A percentile compares a stretch with the other conserved stretches of the same genome.
Evolutionary conservation across 768 basidiomycete genomes (phyloP).

Genomic region (Neoboletus brunneissimus): DNA sequence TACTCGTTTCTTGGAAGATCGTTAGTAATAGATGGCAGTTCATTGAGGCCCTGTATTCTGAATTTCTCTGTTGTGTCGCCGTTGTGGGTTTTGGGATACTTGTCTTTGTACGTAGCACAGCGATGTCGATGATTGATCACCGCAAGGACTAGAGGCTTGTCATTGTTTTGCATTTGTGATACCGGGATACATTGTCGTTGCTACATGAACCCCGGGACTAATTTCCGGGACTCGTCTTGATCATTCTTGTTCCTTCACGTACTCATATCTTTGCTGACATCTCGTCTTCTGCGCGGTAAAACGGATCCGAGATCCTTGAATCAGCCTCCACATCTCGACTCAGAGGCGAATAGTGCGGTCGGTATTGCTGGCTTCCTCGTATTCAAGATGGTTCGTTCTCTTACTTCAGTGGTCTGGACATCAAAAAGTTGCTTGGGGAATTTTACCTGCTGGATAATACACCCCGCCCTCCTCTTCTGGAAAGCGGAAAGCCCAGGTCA

Average conservation of each 20-base stretch:
- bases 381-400: neutral
- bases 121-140: neutral
- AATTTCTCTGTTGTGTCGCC: slow-evolving; percentile 8
- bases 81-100: slow-evolving; percentile 4
- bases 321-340: neutral
- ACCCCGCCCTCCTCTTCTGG: neutral
- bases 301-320: neutral
- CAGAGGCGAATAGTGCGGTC: too few species aligned
- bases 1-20: neutral
- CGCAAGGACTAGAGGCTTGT: neutral
- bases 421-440: neutral
- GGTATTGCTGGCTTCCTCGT: neutral
- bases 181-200: neutral
- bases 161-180: neutral
- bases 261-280: neutral
- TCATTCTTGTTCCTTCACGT: too few species aligned
- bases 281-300: neutral
- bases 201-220: neutral
- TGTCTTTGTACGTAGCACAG: neutral
- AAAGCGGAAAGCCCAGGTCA: neutral
- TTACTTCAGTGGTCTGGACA: neutral
- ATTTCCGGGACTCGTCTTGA: neutral
- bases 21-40: slow-evolving; percentile 6
- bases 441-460: neutral
- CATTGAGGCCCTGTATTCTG: neutral